These are phyloP conservation scores for Antrodiella citrinella DNA, from an alignment of 768 basidiomycete genomes.

Conservation along the genomic window DNA sequence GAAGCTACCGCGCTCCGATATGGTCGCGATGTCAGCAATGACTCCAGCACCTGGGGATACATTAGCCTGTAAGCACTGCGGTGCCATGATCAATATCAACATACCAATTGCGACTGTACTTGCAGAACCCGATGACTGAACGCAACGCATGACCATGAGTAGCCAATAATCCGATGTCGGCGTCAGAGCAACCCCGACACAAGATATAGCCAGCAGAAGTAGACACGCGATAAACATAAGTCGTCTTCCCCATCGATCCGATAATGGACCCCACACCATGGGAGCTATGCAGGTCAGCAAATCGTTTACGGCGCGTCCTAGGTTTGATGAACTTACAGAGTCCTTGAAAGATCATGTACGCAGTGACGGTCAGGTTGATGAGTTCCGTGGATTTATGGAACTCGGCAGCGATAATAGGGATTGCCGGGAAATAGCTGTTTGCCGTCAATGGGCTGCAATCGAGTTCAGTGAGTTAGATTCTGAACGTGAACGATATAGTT, in stretches of 20 bases:
- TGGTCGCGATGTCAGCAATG: slow-evolving; percentile 69
- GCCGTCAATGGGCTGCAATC: slow-evolving; percentile 58
- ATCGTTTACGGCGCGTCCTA: not conserved
- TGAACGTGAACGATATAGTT: no score
- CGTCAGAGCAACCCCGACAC: slow-evolving; percentile 50
- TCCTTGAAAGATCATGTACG: slow-evolving; percentile 67
- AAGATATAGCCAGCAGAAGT: slow-evolving; percentile 53
- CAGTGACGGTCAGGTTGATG: slow-evolving; percentile 75
- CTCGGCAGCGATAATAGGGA: slow-evolving; percentile 54
- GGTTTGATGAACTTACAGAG: slow-evolving; percentile 34
- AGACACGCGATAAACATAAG: slow-evolving; percentile 59
- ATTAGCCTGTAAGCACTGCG: no score
- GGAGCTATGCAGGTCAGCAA: slow-evolving; percentile 25
- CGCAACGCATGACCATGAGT: slow-evolving; percentile 67
- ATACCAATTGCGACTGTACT: slow-evolving; percentile 69
- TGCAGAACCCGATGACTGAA: slow-evolving; percentile 75
- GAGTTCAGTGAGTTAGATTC: not conserved
- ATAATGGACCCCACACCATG: slow-evolving; percentile 58
- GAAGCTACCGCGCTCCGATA: slow-evolving; percentile 67
- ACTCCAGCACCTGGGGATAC: slow-evolving; percentile 58
- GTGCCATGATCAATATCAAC: not conserved
- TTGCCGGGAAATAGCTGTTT: slow-evolving; percentile 74
- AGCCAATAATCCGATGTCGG: slow-evolving; percentile 67
- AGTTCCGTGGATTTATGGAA: slow-evolving; percentile 62
- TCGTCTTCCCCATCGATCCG: slow-evolving; percentile 58